Conservation (phyloP, 176 grass and related monocot genomes). For the Guadua angustifolia region DNA sequence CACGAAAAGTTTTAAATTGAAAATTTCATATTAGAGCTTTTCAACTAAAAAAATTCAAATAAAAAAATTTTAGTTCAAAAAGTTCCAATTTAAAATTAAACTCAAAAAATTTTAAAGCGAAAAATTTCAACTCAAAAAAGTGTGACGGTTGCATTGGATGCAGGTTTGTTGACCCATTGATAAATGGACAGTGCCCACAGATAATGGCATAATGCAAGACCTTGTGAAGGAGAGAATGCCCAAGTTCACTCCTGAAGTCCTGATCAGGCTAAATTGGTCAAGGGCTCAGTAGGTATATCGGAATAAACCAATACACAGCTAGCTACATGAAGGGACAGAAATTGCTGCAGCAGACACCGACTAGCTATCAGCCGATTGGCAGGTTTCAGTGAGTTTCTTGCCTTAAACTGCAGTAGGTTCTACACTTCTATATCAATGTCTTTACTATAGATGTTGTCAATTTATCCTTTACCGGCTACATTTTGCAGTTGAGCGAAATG, state of each 20-base stretch:
- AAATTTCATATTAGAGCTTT: no score
- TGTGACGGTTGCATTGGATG: constrained; percentile 16
- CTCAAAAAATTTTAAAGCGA: no score
- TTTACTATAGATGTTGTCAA: no score
- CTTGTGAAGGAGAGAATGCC: constrained; percentile 73
- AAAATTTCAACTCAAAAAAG: no score
- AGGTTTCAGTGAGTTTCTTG: constrained; percentile 50
- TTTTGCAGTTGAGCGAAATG: constrained; percentile 61
- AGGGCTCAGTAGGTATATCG: constrained; percentile 87
- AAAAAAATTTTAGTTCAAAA: no score
- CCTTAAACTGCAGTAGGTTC: not conserved
- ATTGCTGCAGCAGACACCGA: constrained; percentile 45
- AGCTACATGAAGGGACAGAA: constrained; percentile 70
- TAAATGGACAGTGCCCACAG: constrained; percentile 78
- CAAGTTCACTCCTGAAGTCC: constrained; percentile 62
- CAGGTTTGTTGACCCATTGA: constrained; percentile 83
- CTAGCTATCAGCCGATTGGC: constrained; percentile 82
- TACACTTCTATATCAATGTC: no score
- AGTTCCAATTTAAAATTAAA: no score
- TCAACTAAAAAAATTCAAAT: no score
- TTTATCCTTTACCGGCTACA: constrained; percentile 14
- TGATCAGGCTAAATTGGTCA: constrained; percentile 73
- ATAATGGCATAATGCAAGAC: constrained; percentile 67
- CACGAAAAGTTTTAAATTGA: no score
- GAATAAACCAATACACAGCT: constrained; percentile 88